phyloP scores from a whole-genome alignment of 2,329 filamentous ascomycete genomes.

The Cadophora sp. region DNA sequence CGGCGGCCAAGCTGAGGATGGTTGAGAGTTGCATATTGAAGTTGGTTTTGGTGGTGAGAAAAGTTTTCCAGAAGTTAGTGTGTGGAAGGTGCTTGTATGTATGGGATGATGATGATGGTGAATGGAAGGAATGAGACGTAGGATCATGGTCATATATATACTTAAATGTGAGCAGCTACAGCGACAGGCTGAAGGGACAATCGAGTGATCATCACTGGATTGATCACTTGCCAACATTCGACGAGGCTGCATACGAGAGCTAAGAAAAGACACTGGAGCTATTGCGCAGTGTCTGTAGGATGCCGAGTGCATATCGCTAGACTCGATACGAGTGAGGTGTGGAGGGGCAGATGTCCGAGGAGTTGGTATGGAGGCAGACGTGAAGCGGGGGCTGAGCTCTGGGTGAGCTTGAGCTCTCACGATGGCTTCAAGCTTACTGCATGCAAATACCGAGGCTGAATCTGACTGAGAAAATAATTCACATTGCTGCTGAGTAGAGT shows the following conservation, averaged over 20 bases:
- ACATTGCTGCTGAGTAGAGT: not conserved
- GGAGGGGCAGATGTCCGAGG: not conserved
- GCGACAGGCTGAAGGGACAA: not conserved
- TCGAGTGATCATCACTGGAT: not conserved
- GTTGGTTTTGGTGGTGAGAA: not conserved
- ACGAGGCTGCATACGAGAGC: constrained; percentile 8
- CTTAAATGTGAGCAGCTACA: not conserved
- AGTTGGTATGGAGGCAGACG: not conserved
- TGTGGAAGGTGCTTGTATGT: not conserved
- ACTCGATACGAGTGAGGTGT: constrained; percentile 16
- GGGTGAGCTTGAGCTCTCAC: constrained; percentile 13
- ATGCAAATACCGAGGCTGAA: not conserved
- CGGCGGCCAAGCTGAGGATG: constrained; percentile 23
- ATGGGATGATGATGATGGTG: not conserved
- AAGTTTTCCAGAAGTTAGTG: not conserved
- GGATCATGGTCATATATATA: constrained; percentile 10
- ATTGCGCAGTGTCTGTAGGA: constrained; percentile 7
- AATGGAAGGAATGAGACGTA: not conserved
- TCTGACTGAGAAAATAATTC: not conserved
- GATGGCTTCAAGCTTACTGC: constrained; percentile 8
- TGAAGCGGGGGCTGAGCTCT: constrained; percentile 15
- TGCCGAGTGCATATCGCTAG: constrained; percentile 9
- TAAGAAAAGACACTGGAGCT: constrained; percentile 15
- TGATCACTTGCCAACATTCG: constrained; percentile 17
- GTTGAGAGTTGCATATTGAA: constrained; percentile 21